Percentiles rank a stretch among this genome's conserved stretches.
Conservation (phyloP, 2,329 filamentous ascomycete genomes). For the Aspergillus texensis region DNA sequence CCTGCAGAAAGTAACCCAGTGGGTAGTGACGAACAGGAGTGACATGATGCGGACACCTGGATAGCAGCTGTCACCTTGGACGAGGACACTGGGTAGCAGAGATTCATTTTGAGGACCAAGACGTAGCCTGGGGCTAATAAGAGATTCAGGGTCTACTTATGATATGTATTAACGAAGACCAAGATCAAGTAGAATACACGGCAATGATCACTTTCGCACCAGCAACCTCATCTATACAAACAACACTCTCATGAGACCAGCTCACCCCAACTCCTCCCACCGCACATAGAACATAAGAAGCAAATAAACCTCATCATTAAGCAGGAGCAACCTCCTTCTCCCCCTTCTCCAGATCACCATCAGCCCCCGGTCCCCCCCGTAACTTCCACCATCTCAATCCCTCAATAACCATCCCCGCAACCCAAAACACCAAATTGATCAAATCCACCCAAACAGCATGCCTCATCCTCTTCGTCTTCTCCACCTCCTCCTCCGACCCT, state of each 20-base stretch:
- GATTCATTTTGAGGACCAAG: background rate
- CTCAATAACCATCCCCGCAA: conserved; percentile 57
- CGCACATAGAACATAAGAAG: background rate
- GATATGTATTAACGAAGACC: conserved; percentile 3
- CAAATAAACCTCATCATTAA: background rate
- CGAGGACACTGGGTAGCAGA: background rate
- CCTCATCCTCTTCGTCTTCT: conserved; percentile 72
- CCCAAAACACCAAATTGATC: conserved; percentile 74
- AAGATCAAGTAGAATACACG: conserved; percentile 3
- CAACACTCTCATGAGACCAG: background rate
- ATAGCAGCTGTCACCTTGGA: conserved; percentile 1
- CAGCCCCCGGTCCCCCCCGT: conserved; percentile 6
- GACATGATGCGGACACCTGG: background rate
- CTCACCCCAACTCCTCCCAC: background rate
- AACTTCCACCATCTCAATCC: conserved; percentile 40
- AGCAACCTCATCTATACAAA: background rate
- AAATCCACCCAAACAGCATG: conserved; percentile 84
- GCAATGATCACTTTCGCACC: background rate
- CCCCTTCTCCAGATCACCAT: conserved; percentile 23
- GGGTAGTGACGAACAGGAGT: background rate
- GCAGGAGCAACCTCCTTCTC: conserved; percentile 25
- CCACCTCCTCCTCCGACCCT: conserved; percentile 14
- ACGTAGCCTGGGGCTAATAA: background rate
- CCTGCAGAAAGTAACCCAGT: background rate
- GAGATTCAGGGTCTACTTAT: background rate